Evolutionary conservation across 2,329 filamentous ascomycete genomes (phyloP).

Genomic region (Penicillium sp.): DNA sequence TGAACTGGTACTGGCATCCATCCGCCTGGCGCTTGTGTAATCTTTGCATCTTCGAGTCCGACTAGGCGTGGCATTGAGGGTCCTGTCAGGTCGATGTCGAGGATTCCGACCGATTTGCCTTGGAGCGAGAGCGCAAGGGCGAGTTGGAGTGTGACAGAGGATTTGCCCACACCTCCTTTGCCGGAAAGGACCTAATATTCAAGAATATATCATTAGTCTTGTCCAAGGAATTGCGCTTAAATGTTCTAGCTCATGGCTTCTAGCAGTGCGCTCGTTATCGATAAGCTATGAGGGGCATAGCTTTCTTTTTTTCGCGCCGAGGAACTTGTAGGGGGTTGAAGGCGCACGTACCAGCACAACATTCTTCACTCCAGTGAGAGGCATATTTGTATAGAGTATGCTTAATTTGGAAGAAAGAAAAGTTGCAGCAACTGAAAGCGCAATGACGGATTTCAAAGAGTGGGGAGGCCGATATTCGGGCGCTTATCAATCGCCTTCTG

Average conservation of each 20-base stretch:
- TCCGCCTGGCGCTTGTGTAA: slow-evolving; percentile 84
- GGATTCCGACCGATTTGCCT: slow-evolving; percentile 86
- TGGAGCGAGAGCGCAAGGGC: slow-evolving; percentile 82
- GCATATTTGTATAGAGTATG: slow-evolving; percentile 29
- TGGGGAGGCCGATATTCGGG: slow-evolving; percentile 22
- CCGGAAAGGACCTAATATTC: slow-evolving; percentile 70
- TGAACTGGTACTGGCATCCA: slow-evolving; percentile 91
- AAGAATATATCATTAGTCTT: background rate
- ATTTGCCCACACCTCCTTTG: slow-evolving; percentile 97
- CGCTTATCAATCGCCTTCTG: slow-evolving; percentile 29
- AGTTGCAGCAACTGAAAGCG: background rate
- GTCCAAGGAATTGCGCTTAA: background rate
- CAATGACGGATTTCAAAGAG: slow-evolving; percentile 9
- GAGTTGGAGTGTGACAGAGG: slow-evolving; percentile 93
- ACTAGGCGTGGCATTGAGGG: slow-evolving; percentile 96
- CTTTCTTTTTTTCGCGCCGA: slow-evolving; percentile 7
- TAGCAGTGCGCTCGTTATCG: slow-evolving; percentile 34
- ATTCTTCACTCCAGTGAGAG: slow-evolving; percentile 45
- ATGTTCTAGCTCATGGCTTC: background rate
- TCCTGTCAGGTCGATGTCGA: slow-evolving; percentile 94
- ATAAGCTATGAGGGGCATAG: slow-evolving; percentile 34
- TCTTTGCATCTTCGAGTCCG: slow-evolving; percentile 81
- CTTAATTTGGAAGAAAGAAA: background rate
- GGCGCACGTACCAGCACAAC: slow-evolving; percentile 40
- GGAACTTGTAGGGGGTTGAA: background rate